A percentile compares a stretch with the other conserved stretches of the same genome.
Evolutionary conservation across 2,329 filamentous ascomycete species (phyloP).

Genomic region (Clonostachys chloroleuca): DNA sequence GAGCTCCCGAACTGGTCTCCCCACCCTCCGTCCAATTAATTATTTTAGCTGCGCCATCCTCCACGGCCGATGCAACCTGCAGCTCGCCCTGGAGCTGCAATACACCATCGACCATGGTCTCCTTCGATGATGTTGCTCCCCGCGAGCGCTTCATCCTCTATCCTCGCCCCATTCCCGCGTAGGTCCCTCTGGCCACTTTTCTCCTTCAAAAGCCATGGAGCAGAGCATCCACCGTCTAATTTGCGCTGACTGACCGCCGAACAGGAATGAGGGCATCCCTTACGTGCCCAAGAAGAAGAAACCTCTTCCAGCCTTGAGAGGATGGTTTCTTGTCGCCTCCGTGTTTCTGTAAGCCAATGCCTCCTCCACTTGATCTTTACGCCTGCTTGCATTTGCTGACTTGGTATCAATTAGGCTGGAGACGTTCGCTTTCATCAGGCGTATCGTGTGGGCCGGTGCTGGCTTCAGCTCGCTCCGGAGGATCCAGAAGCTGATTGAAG

Average conservation of each 20-base stretch:
- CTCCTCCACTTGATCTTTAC: neutral
- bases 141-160: neutral
- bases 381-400: neutral
- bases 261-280: neutral
- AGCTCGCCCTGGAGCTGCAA: no score
- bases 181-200: neutral
- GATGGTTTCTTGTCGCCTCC: slow-evolving; percentile 45
- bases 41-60: no score
- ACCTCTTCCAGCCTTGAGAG: slow-evolving; percentile 52
- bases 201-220: neutral
- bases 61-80: no score
- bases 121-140: no score
- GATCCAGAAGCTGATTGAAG: slow-evolving; percentile 44
- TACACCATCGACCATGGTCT: no score
- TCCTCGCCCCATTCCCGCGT: neutral
- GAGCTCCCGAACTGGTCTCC: no score
- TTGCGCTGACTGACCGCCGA: neutral
- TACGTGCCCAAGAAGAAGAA: neutral
- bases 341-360: slow-evolving; percentile 45
- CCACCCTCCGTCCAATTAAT: no score
- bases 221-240: neutral
- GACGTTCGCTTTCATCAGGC: slow-evolving; percentile 47
- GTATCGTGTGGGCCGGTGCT: slow-evolving; percentile 57
- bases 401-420: slow-evolving; percentile 40
- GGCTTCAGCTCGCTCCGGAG: slow-evolving; percentile 56